Conservation (phyloP, 2,329 filamentous ascomycete genomes). For the Ceratocystis diversiconidia region DNA sequence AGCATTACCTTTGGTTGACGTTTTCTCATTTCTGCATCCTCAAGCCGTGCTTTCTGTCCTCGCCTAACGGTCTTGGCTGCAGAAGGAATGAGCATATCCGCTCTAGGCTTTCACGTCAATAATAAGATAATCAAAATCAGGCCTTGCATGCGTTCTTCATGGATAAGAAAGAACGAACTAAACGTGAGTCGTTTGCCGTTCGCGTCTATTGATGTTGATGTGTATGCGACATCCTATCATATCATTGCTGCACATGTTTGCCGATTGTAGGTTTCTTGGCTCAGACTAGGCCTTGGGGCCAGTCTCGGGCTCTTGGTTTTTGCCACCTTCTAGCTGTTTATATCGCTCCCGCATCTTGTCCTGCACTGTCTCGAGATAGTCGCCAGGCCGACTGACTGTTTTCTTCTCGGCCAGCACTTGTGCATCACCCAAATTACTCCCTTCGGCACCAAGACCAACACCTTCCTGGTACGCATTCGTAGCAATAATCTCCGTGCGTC, state of each 20-base stretch:
- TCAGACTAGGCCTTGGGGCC: background rate
- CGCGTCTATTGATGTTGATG: background rate
- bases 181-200: too few species aligned
- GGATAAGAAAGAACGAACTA: too few species aligned
- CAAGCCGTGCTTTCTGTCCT: background rate
- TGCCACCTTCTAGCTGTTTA: conserved; percentile 32
- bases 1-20: background rate
- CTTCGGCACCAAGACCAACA: conserved; percentile 55
- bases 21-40: background rate
- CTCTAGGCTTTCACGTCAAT: background rate
- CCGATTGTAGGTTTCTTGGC: background rate
- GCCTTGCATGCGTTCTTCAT: too few species aligned
- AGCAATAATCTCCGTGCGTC: conserved; percentile 48
- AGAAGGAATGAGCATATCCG: background rate
- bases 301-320: background rate
- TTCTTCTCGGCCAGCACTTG: conserved; percentile 46
- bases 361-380: conserved; percentile 50
- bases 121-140: background rate
- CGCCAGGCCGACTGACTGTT: conserved; percentile 45
- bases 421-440: conserved; percentile 56
- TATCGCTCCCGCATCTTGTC: conserved; percentile 54
- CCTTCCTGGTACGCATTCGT: conserved; percentile 53
- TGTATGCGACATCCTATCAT: background rate
- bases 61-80: background rate
- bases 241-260: background rate